Percentiles rank a stretch among this genome's conserved stretches.
These are phyloP conservation scores for Eucalyptus camaldulensis DNA, from an alignment of 345 rosid genomes.

Conservation along the genomic window DNA sequence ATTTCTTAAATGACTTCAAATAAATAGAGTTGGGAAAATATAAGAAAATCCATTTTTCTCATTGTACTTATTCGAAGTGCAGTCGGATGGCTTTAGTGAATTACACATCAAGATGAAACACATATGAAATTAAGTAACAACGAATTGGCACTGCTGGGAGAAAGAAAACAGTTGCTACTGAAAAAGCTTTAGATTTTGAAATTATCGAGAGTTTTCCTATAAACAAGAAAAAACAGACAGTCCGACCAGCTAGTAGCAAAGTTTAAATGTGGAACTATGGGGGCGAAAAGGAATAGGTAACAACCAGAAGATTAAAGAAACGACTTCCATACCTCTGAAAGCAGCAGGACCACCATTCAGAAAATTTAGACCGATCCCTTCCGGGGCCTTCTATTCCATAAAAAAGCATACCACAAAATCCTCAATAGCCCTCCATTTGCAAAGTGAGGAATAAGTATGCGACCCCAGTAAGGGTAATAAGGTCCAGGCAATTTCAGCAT, in stretches of 20 bases:
- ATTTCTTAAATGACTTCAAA: neutral
- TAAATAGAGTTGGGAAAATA: neutral
- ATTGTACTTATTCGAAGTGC: neutral
- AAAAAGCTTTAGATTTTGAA: neutral
- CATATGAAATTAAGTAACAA: neutral
- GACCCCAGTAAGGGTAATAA: slow-evolving; percentile 82
- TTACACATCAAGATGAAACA: neutral
- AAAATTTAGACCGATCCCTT: neutral
- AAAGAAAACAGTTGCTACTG: neutral
- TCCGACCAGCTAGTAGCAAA: neutral
- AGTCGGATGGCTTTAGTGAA: neutral
- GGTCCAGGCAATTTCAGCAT: slow-evolving; percentile 78
- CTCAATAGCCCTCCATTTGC: slow-evolving; percentile 75
- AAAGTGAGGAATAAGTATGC: slow-evolving; percentile 63
- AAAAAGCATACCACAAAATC: slow-evolving; percentile 42
- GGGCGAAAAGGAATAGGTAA: neutral
- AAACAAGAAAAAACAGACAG: neutral
- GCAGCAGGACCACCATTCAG: neutral
- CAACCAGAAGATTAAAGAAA: neutral
- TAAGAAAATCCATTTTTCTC: neutral
- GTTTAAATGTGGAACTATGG: neutral
- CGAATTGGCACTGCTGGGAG: neutral
- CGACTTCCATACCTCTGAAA: neutral
- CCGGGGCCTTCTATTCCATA: slow-evolving; percentile 47
- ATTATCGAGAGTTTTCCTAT: neutral